Evolutionary conservation across 176 grass and related monocot species (phyloP), one percentile per base, ranked within the genome.

Genomic region (Urochloa ruziziensis): DNA sequence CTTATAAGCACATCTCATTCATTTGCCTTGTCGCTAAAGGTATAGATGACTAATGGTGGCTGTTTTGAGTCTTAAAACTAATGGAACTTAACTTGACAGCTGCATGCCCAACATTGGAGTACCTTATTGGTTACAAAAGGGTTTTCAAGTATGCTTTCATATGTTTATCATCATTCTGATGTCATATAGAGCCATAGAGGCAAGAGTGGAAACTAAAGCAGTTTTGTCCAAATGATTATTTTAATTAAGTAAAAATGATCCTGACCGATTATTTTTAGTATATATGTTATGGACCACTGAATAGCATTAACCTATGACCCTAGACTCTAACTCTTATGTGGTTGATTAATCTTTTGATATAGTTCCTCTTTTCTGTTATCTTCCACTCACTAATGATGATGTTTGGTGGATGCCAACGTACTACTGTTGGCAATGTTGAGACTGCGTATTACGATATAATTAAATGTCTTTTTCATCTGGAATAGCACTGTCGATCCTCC

Each of bases 91-190:
- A 67, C 25, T 70, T 63, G 70, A 62, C 56, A 56, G 24, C 7
- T 52, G 21, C 43, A 63, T 15, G 21, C 46, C 37, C 53, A 58
- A 57, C 56, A 82, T 15, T 67, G 57, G 27, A 82, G 30, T 27
- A 49, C 12, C 58, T 78, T 78, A 12, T 44, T 54, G 6, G 56
- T 65, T 75, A 43, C 24, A 67, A 67, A 47, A 47, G 18, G 25
- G 33, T 89, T 47, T 28, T 43, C 51, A 70, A 63, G 68, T 71
- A 24, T 78, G 72, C n/a, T 78, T 86, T 77, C 64, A 60, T 86
- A 75, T 86, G 66, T 78, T 19, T 52, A 82, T 86, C 36, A 60
- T 82, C 78, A 90, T 78, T 71, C 64, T 86, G 78, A 82, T 78
- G 83, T 65, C 64, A 77, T 56, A 46, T 49, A 56, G 19, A 82